These are phyloP conservation scores for Schrenkiella parvula DNA, from an alignment of 345 rosid species.

Conservation along the genomic window DNA sequence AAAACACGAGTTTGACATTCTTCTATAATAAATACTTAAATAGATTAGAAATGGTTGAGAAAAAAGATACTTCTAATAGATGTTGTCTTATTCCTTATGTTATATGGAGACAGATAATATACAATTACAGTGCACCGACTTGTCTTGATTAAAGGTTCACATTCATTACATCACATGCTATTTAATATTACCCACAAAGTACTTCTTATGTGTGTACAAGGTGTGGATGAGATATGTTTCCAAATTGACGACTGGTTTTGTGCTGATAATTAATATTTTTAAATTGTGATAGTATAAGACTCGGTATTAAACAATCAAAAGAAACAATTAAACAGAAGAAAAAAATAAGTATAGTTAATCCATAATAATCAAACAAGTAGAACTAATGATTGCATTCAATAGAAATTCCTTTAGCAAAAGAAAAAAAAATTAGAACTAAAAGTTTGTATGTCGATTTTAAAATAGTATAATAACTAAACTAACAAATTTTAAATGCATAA, in stretches of 20 bases:
- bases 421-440: not conserved
- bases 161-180: conserved; percentile 17
- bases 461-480: not conserved
- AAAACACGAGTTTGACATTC: conserved; percentile 27
- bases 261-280: not conserved
- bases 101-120: not conserved
- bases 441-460: not conserved
- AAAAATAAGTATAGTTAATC: not conserved
- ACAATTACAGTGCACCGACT: not conserved
- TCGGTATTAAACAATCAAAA: not conserved
- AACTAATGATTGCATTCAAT: no score
- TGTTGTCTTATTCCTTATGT: conserved; percentile 17
- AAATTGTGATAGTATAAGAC: not conserved
- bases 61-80: not conserved
- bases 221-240: conserved; percentile 22
- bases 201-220: conserved; percentile 19
- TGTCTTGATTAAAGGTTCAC: conserved; percentile 14
- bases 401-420: no score
- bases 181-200: conserved; percentile 15
- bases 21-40: conserved; percentile 18
- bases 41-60: not conserved
- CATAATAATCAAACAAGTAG: not conserved
- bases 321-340: no score
- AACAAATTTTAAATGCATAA: no score
- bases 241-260: conserved; percentile 15